Percentiles rank a stretch among this genome's conserved stretches.
Conservation (phyloP, 164 flowering plant species). For the Piper longum region DNA sequence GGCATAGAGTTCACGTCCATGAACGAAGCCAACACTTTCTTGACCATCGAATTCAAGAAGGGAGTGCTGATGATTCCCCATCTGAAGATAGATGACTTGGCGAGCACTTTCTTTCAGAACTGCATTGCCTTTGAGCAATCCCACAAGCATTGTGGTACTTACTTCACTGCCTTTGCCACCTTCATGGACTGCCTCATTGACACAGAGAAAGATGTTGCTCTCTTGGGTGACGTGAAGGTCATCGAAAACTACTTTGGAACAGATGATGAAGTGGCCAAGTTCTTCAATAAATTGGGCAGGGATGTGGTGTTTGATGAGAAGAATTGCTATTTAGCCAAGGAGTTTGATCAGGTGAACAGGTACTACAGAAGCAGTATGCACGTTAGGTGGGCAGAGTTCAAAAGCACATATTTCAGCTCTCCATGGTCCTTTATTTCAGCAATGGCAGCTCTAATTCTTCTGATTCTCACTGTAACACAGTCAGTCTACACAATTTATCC, state of each 20-base stretch:
- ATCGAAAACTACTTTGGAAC: no score
- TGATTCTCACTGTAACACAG: not conserved
- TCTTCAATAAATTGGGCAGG: not conserved
- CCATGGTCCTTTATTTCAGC: not conserved
- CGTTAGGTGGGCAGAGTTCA: not conserved
- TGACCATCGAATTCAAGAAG: not conserved
- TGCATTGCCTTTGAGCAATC: conserved; percentile 4
- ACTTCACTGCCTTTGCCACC: conserved; percentile 2
- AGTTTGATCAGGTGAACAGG: conserved; percentile 1
- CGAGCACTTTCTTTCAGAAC: conserved; percentile 2
- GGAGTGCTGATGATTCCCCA: conserved; percentile 3
- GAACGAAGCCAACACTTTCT: not conserved
- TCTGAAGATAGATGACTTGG: not conserved
- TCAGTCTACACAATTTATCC: not conserved
- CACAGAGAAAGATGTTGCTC: not conserved
- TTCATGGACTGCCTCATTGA: no score
- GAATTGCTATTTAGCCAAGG: not conserved
- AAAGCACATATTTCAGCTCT: conserved; percentile 1
- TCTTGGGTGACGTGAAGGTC: not conserved
- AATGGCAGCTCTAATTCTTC: not conserved
- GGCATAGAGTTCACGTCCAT: not conserved
- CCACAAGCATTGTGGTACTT: not conserved
- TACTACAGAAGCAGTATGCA: not conserved
- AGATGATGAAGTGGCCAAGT: no score
- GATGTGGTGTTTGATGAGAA: not conserved